Base-by-base conservation (phyloP, 202 grass and related monocot genomes). In the Hordeum pubiflorum region DNA sequence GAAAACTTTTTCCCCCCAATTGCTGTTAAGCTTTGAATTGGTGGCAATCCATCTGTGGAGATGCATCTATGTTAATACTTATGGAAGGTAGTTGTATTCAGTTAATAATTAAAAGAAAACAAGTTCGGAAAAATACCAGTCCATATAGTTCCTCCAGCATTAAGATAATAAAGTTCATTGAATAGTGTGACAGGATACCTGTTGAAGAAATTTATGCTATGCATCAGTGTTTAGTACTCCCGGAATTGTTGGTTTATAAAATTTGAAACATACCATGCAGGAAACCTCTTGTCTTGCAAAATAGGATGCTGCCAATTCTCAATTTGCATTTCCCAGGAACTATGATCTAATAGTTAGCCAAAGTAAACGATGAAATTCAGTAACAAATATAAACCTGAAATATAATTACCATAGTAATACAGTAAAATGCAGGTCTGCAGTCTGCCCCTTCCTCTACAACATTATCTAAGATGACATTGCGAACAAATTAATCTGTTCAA, bases 81-180 rank as follows among this genome's bases (percentile, higher is more conserved):
- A 72, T 67, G 57, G 65, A 89, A 78, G 37, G 3, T 77, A 66
- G 31, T 21, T 43, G 9, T 23, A 22, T 74, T 78, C 41, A 20
- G 36, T 76, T 36, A 81, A 34, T 72, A 66, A 26, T 50, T 36
- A 81, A 34, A 77, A 43, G 40, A 75, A 50, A 18, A 26, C 21
- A 72, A 80, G 29, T 66, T 66, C 7, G 8, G 41, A 36, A 20
- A 87, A 37, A 31, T 81, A 94, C 95, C 95, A 76, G 95, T 97
- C 95, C 95, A 97, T 91, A 97, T 97, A 66, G 95, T 93, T 87
- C 92, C 95, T 57, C 92, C 95, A 59, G 95, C 95, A 88, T 97
- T 97, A 73, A 97, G 95, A 82, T 94, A 97, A 75, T 97, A 97
- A 65, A 97, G 88, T 74, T 97, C 95, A 89, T 97, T 97, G 84